Percentiles rank a stretch among this genome's conserved stretches.
Conservation (phyloP, 2,329 filamentous ascomycete species). For the Fusarium chlamydosporum region DNA sequence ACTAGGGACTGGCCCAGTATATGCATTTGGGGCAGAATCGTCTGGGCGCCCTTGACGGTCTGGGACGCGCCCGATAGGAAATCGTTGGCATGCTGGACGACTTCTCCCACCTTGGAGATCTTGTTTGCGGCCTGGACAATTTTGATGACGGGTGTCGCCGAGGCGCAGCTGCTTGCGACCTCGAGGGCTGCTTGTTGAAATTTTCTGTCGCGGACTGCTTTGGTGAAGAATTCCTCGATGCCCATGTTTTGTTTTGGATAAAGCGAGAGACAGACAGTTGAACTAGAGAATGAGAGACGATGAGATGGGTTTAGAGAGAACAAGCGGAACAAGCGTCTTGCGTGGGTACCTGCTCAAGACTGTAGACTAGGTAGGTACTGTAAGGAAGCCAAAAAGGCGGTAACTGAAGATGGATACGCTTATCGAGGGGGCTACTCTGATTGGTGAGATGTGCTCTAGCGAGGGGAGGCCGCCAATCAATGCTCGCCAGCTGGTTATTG, state of each 20-base stretch:
- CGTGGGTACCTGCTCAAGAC: constrained; percentile 4
- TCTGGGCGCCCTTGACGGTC: constrained; percentile 41
- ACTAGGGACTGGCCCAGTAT: constrained; percentile 55
- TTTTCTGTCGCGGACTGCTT: constrained; percentile 33
- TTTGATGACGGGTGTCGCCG: constrained; percentile 40
- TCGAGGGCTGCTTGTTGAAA: constrained; percentile 35
- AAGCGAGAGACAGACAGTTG: not conserved
- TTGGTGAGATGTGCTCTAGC: constrained; percentile 7
- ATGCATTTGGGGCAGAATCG: constrained; percentile 54
- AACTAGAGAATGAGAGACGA: constrained; percentile 8
- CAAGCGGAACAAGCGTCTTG: constrained; percentile 15
- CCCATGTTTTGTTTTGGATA: constrained; percentile 28
- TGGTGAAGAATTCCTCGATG: constrained; percentile 29
- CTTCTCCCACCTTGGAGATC: constrained; percentile 47
- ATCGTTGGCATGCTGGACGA: constrained; percentile 45
- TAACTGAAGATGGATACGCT: constrained; percentile 37
- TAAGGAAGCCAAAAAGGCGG: constrained; percentile 37
- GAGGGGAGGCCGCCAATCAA: constrained; percentile 9
- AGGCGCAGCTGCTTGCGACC: constrained; percentile 33
- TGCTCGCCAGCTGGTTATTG: constrained; percentile 33
- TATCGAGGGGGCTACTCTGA: not conserved
- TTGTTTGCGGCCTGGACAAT: constrained; percentile 49
- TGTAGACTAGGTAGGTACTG: too few species aligned
- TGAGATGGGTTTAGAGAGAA: constrained; percentile 7
- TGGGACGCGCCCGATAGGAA: constrained; percentile 46